Percentiles rank a stretch among this genome's conserved stretches.
Conservation (phyloP, 129 eudicot species). For the Centella asiatica region DNA sequence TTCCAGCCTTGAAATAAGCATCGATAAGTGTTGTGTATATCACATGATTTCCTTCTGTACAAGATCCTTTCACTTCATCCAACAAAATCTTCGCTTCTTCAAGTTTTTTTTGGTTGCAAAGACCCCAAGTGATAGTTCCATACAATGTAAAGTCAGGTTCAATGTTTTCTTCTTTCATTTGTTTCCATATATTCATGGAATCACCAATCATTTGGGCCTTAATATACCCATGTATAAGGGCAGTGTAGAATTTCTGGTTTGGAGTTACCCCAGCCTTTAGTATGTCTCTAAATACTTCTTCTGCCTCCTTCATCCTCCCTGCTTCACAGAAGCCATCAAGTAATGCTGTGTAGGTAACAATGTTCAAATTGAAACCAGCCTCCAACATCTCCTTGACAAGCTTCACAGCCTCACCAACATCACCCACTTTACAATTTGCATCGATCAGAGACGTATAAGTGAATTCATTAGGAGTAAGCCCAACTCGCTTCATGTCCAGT, state of each 20-base stretch:
- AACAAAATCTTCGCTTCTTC: slow-evolving; percentile 55
- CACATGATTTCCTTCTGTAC: slow-evolving; percentile 42
- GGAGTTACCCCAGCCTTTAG: slow-evolving; percentile 44
- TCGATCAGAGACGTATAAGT: slow-evolving; percentile 79
- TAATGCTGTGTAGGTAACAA: slow-evolving; percentile 63
- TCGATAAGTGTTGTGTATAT: slow-evolving; percentile 64
- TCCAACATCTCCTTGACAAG: slow-evolving; percentile 73
- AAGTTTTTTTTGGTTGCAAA: slow-evolving; percentile 49
- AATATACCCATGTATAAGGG: slow-evolving; percentile 65
- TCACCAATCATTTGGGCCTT: slow-evolving; percentile 44
- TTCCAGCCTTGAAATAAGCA: slow-evolving; percentile 64
- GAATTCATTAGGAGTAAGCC: slow-evolving; percentile 72
- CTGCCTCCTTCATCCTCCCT: slow-evolving; percentile 75
- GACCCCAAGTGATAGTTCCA: slow-evolving; percentile 66
- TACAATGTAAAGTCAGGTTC: slow-evolving; percentile 49
- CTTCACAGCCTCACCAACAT: slow-evolving; percentile 47
- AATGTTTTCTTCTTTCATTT: slow-evolving; percentile 45
- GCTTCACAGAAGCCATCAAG: slow-evolving; percentile 64
- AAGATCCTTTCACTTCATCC: slow-evolving; percentile 53
- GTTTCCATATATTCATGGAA: slow-evolving; percentile 38
- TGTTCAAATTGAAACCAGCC: slow-evolving; percentile 51
- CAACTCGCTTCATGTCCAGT: slow-evolving; percentile 80
- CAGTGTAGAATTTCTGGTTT: slow-evolving; percentile 53
- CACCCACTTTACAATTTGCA: slow-evolving; percentile 66
- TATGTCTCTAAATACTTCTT: slow-evolving; percentile 49